Evolutionary conservation across 192 early-diverging fungal species (phyloP).

Genomic region (Dissophora globulifera): DNA sequence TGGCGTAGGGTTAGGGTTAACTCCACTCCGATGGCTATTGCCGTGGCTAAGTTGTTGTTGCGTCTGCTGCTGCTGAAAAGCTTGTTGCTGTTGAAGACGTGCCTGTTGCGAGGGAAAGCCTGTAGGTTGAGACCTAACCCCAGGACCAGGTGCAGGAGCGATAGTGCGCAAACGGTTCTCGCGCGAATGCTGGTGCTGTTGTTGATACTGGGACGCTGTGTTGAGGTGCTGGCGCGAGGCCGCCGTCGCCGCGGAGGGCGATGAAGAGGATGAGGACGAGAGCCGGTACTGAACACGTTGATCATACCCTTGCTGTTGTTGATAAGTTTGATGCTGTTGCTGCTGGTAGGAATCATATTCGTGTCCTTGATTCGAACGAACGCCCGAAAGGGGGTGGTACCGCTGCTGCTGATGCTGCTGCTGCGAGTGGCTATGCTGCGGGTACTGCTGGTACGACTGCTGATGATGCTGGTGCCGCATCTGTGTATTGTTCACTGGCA

Average conservation of each 20-base stretch:
- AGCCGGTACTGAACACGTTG: too few species aligned
- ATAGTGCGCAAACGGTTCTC: neutral
- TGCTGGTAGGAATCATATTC: too few species aligned
- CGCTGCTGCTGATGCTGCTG: neutral
- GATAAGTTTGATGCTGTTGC: too few species aligned
- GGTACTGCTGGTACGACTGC: conserved; percentile 2
- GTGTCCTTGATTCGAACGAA: too few species aligned
- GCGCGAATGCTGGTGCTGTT: neutral
- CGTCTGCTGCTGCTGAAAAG: neutral
- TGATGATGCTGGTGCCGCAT: neutral
- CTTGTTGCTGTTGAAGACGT: conserved; percentile 11
- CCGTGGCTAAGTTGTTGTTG: neutral
- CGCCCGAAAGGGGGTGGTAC: neutral
- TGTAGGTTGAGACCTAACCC: neutral
- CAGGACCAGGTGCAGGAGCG: neutral
- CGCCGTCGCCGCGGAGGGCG: too few species aligned
- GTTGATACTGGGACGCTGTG: neutral
- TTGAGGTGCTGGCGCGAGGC: conserved; percentile 8
- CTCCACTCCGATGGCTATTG: conserved; percentile 2
- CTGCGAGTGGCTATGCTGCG: conserved; percentile 11
- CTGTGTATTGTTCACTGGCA: conserved; percentile 17
- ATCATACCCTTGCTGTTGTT: too few species aligned
- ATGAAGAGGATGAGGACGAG: too few species aligned
- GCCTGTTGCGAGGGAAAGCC: neutral
- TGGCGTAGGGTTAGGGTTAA: conserved; percentile 12